Conservation (phyloP, 371 early-diverging fungal species). For the Furculomyces boomerangus region DNA sequence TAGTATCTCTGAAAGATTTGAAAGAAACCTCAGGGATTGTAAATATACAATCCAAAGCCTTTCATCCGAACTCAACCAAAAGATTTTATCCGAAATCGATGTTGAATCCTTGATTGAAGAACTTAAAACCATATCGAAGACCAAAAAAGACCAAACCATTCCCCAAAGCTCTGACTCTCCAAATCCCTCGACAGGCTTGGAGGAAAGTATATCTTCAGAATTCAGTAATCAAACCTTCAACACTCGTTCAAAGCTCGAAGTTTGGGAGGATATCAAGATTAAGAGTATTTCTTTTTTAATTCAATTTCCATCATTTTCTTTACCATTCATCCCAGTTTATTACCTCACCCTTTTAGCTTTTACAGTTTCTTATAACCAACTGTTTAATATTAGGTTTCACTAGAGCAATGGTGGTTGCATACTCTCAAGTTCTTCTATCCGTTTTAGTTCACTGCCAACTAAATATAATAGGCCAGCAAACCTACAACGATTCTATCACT, state of each 20-base stretch:
- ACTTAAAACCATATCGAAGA: constrained; percentile 15
- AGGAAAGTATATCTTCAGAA: neutral
- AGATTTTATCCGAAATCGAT: constrained; percentile 51
- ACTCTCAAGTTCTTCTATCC: constrained; percentile 59
- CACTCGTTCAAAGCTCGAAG: constrained; percentile 34
- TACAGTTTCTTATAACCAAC: neutral
- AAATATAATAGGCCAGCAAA: constrained; percentile 75
- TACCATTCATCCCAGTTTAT: neutral
- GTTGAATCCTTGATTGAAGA: constrained; percentile 40
- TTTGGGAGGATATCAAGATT: constrained; percentile 81
- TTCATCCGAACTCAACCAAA: constrained; percentile 58
- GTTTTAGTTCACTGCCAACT: constrained; percentile 71
- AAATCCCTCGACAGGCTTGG: neutral
- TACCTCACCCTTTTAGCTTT: neutral
- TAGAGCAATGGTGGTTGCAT: constrained; percentile 59
- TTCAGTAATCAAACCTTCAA: neutral
- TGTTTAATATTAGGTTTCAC: constrained; percentile 27
- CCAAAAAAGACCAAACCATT: constrained; percentile 1
- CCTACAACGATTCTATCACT: constrained; percentile 70
- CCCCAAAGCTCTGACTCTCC: neutral
- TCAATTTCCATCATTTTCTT: neutral
- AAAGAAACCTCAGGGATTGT: constrained; percentile 84
- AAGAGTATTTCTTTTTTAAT: constrained; percentile 23
- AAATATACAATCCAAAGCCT: constrained; percentile 58
- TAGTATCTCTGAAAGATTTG: constrained; percentile 72